A percentile compares a stretch with the other conserved stretches of the same genome.
phyloP scores from a whole-genome alignment of 2,329 filamentous ascomycete species.

The Fusarium papillatum region DNA sequence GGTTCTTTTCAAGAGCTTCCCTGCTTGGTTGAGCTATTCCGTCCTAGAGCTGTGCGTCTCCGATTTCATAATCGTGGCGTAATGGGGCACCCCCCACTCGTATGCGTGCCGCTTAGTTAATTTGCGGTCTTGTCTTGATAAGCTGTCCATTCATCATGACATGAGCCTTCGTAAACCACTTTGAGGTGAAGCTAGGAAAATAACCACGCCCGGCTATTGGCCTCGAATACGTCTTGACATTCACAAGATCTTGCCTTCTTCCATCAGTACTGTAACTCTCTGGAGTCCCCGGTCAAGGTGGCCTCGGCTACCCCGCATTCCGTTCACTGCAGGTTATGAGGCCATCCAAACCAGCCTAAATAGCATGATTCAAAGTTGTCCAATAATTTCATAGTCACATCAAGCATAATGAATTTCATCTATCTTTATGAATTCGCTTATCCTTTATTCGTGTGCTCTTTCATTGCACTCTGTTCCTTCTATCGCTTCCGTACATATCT shows the following conservation, averaged over 20 bases:
- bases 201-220: background rate
- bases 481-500: conserved; percentile 24
- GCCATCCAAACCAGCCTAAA: background rate
- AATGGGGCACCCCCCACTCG: conserved; percentile 42
- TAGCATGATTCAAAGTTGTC: background rate
- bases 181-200: background rate
- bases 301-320: background rate
- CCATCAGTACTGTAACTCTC: background rate
- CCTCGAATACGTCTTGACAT: background rate
- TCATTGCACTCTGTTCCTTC: conserved; percentile 21
- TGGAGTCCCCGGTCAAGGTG: background rate
- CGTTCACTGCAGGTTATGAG: background rate
- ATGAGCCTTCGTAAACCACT: conserved; percentile 23
- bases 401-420: conserved; percentile 28
- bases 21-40: conserved; percentile 17
- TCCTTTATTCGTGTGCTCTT: conserved; percentile 31
- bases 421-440: conserved; percentile 34
- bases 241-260: background rate
- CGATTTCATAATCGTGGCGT: conserved; percentile 44
- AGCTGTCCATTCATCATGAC: conserved; percentile 33
- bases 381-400: background rate
- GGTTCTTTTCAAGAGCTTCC: conserved; percentile 18
- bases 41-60: conserved; percentile 8
- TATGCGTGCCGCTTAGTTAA: conserved; percentile 37
- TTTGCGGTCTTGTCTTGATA: conserved; percentile 31